Conservation (phyloP, 1,284 basidiomycete genomes). For the Anthracocystis setariae region DNA sequence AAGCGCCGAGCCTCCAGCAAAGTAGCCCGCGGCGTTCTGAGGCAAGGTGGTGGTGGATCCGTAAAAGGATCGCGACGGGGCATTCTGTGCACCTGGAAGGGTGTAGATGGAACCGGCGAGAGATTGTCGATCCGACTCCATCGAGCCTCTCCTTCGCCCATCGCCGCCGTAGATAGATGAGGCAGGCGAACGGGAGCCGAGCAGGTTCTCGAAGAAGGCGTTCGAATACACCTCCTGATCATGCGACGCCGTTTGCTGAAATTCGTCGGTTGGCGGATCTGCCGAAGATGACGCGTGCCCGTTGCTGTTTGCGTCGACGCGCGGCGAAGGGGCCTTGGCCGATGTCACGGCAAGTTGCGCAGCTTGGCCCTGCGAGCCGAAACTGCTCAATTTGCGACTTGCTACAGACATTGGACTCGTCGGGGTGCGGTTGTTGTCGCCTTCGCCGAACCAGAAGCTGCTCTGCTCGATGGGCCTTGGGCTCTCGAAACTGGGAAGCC, state of each 20-base stretch:
- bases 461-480: conserved; percentile 23
- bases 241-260: conserved; percentile 30
- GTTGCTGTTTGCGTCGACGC: conserved; percentile 17
- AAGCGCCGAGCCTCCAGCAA: conserved; percentile 23
- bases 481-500: conserved; percentile 53
- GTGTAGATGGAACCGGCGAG: conserved; percentile 57
- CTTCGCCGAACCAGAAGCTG: conserved; percentile 42
- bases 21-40: conserved; percentile 34
- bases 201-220: conserved; percentile 43
- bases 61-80: conserved; percentile 44
- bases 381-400: conserved; percentile 38
- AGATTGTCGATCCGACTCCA: conserved; percentile 57
- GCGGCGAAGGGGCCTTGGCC: conserved; percentile 27
- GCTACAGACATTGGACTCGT: conserved; percentile 34
- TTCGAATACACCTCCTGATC: conserved; percentile 44
- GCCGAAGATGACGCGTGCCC: background rate
- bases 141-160: conserved; percentile 43
- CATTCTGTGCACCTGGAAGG: conserved; percentile 36
- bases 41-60: conserved; percentile 37
- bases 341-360: conserved; percentile 27
- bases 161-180: conserved; percentile 58
- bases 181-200: conserved; percentile 42
- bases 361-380: conserved; percentile 38
- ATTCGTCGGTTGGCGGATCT: conserved; percentile 10
- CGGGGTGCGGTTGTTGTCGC: conserved; percentile 14